Conservation (phyloP, 495 filamentous ascomycete species). For the Friedmanniomyces simplex region DNA sequence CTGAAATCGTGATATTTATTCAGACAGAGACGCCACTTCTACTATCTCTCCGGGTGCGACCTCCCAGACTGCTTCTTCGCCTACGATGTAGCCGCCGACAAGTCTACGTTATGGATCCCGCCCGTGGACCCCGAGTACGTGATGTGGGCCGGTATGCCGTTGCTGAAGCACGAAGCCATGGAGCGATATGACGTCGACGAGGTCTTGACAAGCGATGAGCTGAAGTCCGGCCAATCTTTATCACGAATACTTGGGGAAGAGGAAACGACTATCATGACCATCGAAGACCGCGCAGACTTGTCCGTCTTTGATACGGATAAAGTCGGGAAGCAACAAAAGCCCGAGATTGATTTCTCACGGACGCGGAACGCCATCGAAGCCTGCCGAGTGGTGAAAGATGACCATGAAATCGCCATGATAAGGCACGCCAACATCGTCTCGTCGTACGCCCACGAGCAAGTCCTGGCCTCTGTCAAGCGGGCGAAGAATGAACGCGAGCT, state of each 20-base stretch:
- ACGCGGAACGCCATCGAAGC: conserved; percentile 71
- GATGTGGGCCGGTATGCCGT: conserved; percentile 90
- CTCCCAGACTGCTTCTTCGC: conserved; percentile 71
- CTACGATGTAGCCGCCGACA: conserved; percentile 62
- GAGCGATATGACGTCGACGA: conserved; percentile 72
- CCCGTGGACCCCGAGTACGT: conserved; percentile 78
- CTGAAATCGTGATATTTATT: not conserved
- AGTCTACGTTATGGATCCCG: conserved; percentile 85
- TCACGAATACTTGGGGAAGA: conserved; percentile 9
- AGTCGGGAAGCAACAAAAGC: conserved; percentile 16
- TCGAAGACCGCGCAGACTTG: conserved; percentile 59
- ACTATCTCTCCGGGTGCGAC: conserved; percentile 83
- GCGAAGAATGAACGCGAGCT: conserved; percentile 74
- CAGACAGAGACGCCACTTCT: conserved; percentile 86
- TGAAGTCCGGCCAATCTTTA: conserved; percentile 45
- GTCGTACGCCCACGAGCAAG: conserved; percentile 60
- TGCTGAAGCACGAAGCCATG: conserved; percentile 62
- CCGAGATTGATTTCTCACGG: conserved; percentile 37
- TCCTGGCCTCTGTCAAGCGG: conserved; percentile 52
- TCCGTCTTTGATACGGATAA: conserved; percentile 50
- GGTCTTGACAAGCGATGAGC: conserved; percentile 55
- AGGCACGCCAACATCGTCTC: conserved; percentile 74
- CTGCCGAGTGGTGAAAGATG: conserved; percentile 69
- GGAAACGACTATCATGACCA: conserved; percentile 49
- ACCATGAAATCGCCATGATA: conserved; percentile 74